phyloP scores from a whole-genome alignment of 2,329 filamentous ascomycete species.

The Colletotrichum sp. region DNA sequence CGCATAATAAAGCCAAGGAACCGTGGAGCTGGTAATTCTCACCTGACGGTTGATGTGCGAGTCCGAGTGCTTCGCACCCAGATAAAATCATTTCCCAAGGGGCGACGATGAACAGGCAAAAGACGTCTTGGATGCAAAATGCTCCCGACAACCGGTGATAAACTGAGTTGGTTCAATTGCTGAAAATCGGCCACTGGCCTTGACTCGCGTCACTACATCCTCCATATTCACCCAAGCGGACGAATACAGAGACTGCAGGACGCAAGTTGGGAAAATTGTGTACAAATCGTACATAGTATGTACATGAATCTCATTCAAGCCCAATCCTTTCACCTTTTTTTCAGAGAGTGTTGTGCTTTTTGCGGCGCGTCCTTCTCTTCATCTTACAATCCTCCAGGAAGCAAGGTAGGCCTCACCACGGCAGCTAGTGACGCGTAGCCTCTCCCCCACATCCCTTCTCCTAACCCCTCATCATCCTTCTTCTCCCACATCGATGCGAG shows the following conservation, averaged over 20 bases:
- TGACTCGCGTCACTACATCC: background rate
- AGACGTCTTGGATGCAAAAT: background rate
- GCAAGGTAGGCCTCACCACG: background rate
- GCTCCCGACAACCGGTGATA: background rate
- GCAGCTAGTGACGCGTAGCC: background rate
- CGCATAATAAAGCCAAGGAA: conserved; percentile 8
- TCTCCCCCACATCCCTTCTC: background rate
- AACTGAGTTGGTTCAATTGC: background rate
- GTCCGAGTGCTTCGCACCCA: background rate
- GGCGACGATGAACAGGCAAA: background rate
- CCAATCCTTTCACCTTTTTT: background rate
- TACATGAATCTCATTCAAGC: conserved; percentile 5
- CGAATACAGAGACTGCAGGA: background rate
- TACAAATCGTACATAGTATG: conserved; percentile 18
- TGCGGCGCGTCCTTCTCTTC: background rate
- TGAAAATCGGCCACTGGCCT: background rate
- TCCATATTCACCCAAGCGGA: background rate
- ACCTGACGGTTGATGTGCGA: background rate
- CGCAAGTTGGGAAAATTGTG: background rate
- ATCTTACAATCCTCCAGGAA: background rate
- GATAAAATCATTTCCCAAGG: background rate
- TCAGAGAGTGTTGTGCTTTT: background rate
- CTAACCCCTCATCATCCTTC: background rate
- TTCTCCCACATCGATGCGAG: background rate
- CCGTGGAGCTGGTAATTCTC: background rate